Evolutionary conservation across 2,329 filamentous ascomycete genomes (phyloP).

Genomic region (Chaetomiaceae sp.): DNA sequence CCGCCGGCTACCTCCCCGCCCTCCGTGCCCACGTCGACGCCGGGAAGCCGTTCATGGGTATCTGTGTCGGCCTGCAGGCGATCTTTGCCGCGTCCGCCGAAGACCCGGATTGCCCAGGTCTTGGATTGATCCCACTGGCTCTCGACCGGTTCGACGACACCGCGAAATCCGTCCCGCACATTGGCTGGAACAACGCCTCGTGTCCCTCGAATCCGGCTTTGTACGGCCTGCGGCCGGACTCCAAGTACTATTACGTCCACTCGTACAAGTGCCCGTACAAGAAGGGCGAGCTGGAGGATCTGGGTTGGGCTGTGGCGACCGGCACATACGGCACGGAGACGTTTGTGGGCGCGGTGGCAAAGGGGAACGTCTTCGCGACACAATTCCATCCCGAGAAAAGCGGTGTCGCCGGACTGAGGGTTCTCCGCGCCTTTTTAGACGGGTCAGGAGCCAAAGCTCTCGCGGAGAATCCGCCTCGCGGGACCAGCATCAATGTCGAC

Average conservation of each 20-base stretch:
- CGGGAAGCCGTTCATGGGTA: conserved; percentile 97
- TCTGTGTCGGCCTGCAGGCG: conserved; percentile 90
- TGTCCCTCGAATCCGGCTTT: conserved; percentile 45
- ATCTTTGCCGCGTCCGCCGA: conserved; percentile 84
- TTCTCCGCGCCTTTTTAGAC: conserved; percentile 80
- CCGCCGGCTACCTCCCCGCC: conserved; percentile 76
- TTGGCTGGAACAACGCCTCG: conserved; percentile 90
- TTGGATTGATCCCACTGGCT: conserved; percentile 65
- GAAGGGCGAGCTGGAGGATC: conserved; percentile 64
- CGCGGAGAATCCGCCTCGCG: conserved; percentile 25
- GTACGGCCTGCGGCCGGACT: conserved; percentile 71
- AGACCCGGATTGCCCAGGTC: conserved; percentile 61
- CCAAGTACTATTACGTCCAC: conserved; percentile 99
- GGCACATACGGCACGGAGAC: conserved; percentile 81
- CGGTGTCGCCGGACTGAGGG: conserved; percentile 77
- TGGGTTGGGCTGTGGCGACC: conserved; percentile 90
- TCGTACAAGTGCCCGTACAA: conserved; percentile 80
- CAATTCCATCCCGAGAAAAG: conserved; percentile 99
- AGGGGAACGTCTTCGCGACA: conserved; percentile 79
- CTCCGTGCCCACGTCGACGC: conserved; percentile 75
- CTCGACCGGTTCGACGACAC: conserved; percentile 71
- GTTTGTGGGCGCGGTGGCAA: conserved; percentile 85
- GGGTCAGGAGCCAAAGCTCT: conserved; percentile 56
- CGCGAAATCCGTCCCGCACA: conserved; percentile 91
- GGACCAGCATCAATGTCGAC: conserved; percentile 15